Conservation (phyloP, 2,329 filamentous ascomycete genomes). For the Chrysosporium queenslandicum region DNA sequence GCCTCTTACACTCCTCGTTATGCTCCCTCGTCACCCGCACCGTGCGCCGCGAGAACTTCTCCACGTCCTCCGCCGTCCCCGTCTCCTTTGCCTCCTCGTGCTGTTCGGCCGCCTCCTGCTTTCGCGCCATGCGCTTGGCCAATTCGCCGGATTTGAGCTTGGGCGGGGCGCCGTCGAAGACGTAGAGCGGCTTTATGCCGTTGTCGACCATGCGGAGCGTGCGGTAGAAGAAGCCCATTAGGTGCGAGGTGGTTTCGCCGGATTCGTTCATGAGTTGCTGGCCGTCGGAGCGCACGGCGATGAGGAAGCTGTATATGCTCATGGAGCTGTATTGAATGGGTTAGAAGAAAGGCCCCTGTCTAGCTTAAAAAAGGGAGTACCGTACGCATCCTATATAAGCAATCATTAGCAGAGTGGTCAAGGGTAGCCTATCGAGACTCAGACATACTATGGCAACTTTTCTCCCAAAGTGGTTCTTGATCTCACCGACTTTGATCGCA, state of each 20-base stretch:
- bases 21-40: conserved; percentile 94
- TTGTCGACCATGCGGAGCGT: conserved; percentile 97
- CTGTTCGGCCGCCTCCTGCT: conserved; percentile 79
- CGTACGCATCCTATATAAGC: conserved; percentile 43
- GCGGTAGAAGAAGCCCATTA: conserved; percentile 99
- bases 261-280: conserved; percentile 92
- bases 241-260: conserved; percentile 91
- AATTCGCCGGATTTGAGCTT: conserved; percentile 97
- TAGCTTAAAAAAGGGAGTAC: neutral
- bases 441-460: conserved; percentile 85
- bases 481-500: conserved; percentile 90
- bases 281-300: conserved; percentile 91
- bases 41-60: conserved; percentile 90
- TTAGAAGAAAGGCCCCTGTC: neutral
- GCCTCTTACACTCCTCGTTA: conserved; percentile 82
- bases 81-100: conserved; percentile 95
- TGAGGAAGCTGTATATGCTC: conserved; percentile 98
- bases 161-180: conserved; percentile 92
- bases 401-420: too few relatives aligned
- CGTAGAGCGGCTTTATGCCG: conserved; percentile 95
- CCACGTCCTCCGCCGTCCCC: conserved; percentile 91
- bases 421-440: neutral
- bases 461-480: conserved; percentile 97
- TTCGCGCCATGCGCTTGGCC: conserved; percentile 90
- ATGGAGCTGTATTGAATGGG: conserved; percentile 56